Evolutionary conservation across 805 yeast genomes (phyloP).

Genomic region (Kodamaea fukazawae): DNA sequence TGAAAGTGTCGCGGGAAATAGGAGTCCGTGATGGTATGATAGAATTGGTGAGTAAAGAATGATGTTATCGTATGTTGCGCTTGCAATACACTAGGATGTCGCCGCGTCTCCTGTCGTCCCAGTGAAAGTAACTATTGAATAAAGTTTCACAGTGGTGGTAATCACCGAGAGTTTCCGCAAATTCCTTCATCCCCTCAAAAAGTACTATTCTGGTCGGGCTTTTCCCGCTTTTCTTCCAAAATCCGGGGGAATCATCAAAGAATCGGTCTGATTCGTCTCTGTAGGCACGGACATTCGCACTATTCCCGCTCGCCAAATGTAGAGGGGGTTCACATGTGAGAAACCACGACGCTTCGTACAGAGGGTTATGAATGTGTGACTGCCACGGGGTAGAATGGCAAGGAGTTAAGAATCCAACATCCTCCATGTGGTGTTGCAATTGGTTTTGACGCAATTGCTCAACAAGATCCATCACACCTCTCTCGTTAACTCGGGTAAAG

Average conservation of each 20-base stretch:
- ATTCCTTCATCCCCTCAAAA: slow-evolving; percentile 35
- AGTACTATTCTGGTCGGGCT: slow-evolving; percentile 6
- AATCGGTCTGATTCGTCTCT: slow-evolving; percentile 86
- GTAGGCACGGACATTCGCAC: slow-evolving; percentile 41
- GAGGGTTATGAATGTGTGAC: slow-evolving; percentile 65
- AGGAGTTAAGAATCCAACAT: slow-evolving; percentile 85
- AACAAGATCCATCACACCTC: slow-evolving; percentile 77
- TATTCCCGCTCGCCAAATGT: slow-evolving; percentile 27
- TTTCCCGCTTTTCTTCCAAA: slow-evolving; percentile 31
- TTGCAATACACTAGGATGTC: slow-evolving; percentile 64
- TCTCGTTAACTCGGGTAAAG: slow-evolving; percentile 71
- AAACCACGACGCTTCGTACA: slow-evolving; percentile 54
- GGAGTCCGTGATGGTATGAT: too few relatives aligned
- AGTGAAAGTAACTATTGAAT: slow-evolving; percentile 80
- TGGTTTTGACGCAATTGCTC: slow-evolving; percentile 41
- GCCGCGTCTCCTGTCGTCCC: slow-evolving; percentile 80
- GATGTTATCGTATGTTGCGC: background rate
- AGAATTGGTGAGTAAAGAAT: too few relatives aligned
- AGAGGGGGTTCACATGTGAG: slow-evolving; percentile 92
- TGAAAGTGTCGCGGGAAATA: too few relatives aligned
- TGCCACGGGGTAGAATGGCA: slow-evolving; percentile 98
- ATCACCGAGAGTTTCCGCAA: slow-evolving; percentile 39
- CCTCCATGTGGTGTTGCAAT: slow-evolving; percentile 25
- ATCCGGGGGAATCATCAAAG: slow-evolving; percentile 63
- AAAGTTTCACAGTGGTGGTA: slow-evolving; percentile 49